Conservation (phyloP, 2,329 filamentous ascomycete genomes). For the Alternaria infectoria region DNA sequence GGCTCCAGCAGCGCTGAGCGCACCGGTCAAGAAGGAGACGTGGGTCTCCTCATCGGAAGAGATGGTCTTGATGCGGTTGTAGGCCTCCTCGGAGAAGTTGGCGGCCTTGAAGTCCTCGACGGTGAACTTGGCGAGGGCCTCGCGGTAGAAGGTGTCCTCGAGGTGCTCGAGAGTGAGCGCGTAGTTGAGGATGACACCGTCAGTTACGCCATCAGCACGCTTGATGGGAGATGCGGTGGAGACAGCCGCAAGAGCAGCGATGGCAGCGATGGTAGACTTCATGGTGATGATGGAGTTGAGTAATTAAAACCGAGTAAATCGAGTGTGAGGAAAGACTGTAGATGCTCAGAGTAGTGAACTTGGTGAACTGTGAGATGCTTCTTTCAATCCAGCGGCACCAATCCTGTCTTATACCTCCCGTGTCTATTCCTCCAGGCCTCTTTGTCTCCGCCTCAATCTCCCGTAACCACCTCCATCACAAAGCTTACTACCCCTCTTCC, state of each 20-base stretch:
- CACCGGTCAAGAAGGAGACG: conserved; percentile 61
- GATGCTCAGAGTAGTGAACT: not conserved
- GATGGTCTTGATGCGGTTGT: conserved; percentile 64
- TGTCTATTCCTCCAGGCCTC: not conserved
- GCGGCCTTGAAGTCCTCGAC: conserved; percentile 31
- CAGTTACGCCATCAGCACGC: conserved; percentile 27
- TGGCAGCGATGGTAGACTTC: conserved; percentile 21
- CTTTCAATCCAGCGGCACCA: not conserved
- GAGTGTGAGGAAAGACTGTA: not conserved
- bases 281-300: conserved; percentile 12
- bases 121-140: conserved; percentile 65
- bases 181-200: conserved; percentile 51
- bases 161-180: conserved; percentile 55
- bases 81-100: conserved; percentile 55
- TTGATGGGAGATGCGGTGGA: conserved; percentile 32
- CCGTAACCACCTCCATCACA: not conserved
- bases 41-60: conserved; percentile 64
- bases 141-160: conserved; percentile 68
- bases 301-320: not conserved
- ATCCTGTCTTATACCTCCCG: not conserved
- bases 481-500: conserved; percentile 1
- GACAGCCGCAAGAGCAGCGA: conserved; percentile 17
- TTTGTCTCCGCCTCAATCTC: not conserved
- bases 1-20: conserved; percentile 54
- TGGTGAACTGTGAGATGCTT: not conserved